Base-by-base conservation (phyloP, 2,329 filamentous ascomycete species). In the Phaeosphaeriaceae sp. region DNA sequence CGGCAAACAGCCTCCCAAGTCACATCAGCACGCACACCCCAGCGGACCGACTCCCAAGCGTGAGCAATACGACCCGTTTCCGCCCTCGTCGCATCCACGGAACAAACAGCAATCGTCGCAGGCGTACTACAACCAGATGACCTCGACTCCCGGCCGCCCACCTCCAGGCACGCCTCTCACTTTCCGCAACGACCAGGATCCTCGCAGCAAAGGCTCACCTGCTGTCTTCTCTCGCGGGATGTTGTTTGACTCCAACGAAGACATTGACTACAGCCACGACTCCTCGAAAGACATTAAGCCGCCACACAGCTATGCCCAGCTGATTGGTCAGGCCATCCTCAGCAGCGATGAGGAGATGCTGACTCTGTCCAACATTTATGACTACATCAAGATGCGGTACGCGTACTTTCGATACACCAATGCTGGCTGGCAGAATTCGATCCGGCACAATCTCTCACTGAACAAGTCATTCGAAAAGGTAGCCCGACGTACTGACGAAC, bases 371-470 rank as follows among this genome's bases (percentile, higher is more conserved):
- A 93, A 92, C 67, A 99, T 99, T 56, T 99, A 99, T 79, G 90
- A 88, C 51, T 97, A 90, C 80, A 98, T 99, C 73, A 95, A 89
- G 80, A 87, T 88, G 3, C 90, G 91, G 67, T 99, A 98, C 75
- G 89, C 95, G 1, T 99, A 96, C 78, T 99, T 98, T 78, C 88
- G 94, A 45, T 87, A 93, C 76, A 92, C 86, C 31, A 88, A 93
- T 54, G 88, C 88, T 58, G 94, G 95, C 58, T 99, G 96, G 96
- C 95, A 97, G 88, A 99, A 99, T 76, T 97, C 93, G 0, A 99
- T 99, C 66, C 89, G 95, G 13, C 95, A 99, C 76, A 99, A 99
- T 69, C 79, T 99, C 15, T 98, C 95, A 1, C 80, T 99, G 44
- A 98, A 96, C 77, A 97, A 97, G 75, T 88, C 90, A 0, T 99